Conservation (phyloP, 768 basidiomycete genomes). For the Mycena epipterygia region DNA sequence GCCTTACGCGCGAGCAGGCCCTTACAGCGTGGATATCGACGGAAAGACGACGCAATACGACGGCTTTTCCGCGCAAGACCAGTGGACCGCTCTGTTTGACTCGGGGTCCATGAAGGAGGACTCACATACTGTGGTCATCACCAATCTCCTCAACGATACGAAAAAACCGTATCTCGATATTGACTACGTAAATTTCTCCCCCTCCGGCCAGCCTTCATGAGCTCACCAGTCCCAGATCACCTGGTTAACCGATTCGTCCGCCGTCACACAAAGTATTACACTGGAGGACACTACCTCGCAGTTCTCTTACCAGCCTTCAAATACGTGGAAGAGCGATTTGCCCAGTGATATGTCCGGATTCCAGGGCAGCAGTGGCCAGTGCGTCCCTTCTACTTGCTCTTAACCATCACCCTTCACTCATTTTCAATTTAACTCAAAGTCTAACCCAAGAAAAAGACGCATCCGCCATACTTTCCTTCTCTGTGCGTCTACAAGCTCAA, state of each 20-base stretch:
- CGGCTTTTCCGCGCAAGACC: conserved; percentile 31
- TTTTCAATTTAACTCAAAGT: conserved; percentile 14
- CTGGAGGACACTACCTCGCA: conserved; percentile 44
- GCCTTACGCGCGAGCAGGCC: conserved; percentile 24
- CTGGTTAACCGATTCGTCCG: conserved; percentile 34
- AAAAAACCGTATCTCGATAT: conserved; percentile 44
- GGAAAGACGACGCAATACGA: conserved; percentile 32
- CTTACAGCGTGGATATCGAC: conserved; percentile 51
- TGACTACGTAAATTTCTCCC: conserved; percentile 48
- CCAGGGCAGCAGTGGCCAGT: conserved; percentile 49
- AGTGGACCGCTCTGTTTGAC: conserved; percentile 50
- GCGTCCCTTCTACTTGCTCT: conserved; percentile 6
- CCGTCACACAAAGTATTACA: conserved; percentile 4
- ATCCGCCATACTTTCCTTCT: conserved; percentile 33
- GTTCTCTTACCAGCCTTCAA: conserved; percentile 46
- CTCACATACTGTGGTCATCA: conserved; percentile 45
- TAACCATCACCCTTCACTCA: neutral
- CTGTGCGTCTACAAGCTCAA: conserved; percentile 28
- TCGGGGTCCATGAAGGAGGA: conserved; percentile 39
- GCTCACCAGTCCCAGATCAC: conserved; percentile 31
- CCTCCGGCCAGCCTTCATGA: neutral
- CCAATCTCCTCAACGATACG: conserved; percentile 26
- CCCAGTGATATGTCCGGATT: conserved; percentile 40
- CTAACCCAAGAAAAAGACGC: conserved; percentile 33
- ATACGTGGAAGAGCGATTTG: conserved; percentile 42